phyloP scores from a whole-genome alignment of 2,329 filamentous ascomycete genomes.

The Penicillium sclerotiorum region DNA sequence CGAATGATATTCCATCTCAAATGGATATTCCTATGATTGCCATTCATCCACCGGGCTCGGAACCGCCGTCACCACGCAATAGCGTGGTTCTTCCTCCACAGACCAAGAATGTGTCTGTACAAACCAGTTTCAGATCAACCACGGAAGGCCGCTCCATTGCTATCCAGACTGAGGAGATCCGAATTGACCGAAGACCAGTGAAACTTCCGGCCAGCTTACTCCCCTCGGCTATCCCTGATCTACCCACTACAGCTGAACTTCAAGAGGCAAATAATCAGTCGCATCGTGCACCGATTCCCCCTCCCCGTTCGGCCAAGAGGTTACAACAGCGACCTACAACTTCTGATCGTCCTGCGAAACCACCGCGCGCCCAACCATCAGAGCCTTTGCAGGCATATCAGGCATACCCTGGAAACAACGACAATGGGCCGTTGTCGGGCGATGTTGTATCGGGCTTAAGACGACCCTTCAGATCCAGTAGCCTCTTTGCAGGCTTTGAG shows the following conservation, averaged over 20 bases:
- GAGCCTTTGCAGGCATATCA: constrained; percentile 70
- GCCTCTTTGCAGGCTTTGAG: constrained; percentile 84
- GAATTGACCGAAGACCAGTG: constrained; percentile 75
- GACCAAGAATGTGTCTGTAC: constrained; percentile 79
- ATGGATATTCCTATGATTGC: constrained; percentile 79
- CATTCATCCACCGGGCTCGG: constrained; percentile 83
- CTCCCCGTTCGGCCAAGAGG: constrained; percentile 36
- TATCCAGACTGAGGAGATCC: constrained; percentile 89
- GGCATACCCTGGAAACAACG: constrained; percentile 76
- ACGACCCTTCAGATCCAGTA: constrained; percentile 75
- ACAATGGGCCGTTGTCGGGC: constrained; percentile 71
- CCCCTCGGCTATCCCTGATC: constrained; percentile 71
- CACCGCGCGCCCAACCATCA: constrained; percentile 22
- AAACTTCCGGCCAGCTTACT: constrained; percentile 76
- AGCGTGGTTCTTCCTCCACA: constrained; percentile 76
- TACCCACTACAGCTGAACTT: constrained; percentile 38
- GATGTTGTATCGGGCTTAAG: constrained; percentile 63
- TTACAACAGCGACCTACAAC: constrained; percentile 30
- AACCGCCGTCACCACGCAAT: constrained; percentile 75
- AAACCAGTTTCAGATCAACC: constrained; percentile 64
- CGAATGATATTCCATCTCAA: constrained; percentile 17
- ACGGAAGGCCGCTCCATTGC: constrained; percentile 56
- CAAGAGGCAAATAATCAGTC: constrained; percentile 31
- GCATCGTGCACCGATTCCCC: constrained; percentile 36
- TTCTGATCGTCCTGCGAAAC: constrained; percentile 41